Conservation (phyloP, 768 basidiomycete species). For the Tricholoma bakamatsutake region DNA sequence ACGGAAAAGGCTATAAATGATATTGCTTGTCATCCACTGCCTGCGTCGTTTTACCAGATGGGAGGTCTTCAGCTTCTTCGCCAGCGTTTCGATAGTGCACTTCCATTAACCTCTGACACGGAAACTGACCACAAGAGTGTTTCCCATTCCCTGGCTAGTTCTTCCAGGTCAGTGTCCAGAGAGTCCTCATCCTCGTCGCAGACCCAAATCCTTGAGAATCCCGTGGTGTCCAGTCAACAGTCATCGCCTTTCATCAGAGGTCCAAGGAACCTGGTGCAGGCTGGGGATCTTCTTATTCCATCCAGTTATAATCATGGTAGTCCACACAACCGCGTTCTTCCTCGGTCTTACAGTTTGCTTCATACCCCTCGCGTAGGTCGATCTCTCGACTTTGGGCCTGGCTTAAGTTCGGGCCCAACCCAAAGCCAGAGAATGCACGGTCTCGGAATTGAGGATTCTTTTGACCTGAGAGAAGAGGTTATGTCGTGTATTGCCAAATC, state of each 20-base stretch:
- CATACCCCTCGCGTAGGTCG: constrained; percentile 43
- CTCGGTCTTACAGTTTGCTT: constrained; percentile 43
- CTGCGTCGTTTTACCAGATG: constrained; percentile 84
- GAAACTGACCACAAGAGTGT: constrained; percentile 56
- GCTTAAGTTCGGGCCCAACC: constrained; percentile 1
- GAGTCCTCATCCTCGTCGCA: constrained; percentile 18
- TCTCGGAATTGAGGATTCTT: constrained; percentile 53
- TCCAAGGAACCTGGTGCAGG: constrained; percentile 62
- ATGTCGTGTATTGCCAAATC: constrained; percentile 98
- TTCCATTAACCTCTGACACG: constrained; percentile 39
- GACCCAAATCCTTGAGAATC: not conserved
- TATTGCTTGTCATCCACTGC: constrained; percentile 93
- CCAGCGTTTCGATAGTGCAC: constrained; percentile 71
- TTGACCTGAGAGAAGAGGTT: constrained; percentile 93
- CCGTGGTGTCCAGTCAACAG: constrained; percentile 5
- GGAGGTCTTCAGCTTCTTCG: constrained; percentile 87
- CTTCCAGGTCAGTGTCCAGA: constrained; percentile 17
- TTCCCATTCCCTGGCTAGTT: constrained; percentile 22
- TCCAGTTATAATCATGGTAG: constrained; percentile 39
- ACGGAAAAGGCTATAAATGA: constrained; percentile 98
- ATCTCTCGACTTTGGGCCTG: constrained; percentile 20
- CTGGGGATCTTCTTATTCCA: constrained; percentile 69
- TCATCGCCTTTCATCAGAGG: constrained; percentile 17
- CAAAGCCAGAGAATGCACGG: constrained; percentile 14
- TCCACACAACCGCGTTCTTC: constrained; percentile 40